Evolutionary conservation across 23 red algal genomes (phyloP).

Genomic region (Chondrus crispus): DNA sequence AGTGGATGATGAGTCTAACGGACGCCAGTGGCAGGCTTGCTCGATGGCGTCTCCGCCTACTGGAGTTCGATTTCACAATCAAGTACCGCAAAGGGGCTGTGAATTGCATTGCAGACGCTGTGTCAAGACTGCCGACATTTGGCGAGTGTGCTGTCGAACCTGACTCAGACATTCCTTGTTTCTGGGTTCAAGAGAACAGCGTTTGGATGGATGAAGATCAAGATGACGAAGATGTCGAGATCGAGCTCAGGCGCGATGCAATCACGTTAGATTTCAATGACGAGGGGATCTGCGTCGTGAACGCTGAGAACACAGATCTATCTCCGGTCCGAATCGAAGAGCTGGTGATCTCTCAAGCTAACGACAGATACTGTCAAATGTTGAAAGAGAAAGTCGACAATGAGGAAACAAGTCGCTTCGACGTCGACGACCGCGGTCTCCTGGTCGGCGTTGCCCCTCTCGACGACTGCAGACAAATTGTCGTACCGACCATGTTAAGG

Average conservation of each 20-base stretch:
- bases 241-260: too few species aligned
- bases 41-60: not conserved
- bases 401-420: too few species aligned
- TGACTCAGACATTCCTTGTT: not conserved
- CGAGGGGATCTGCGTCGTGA: too few species aligned
- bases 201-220: too few species aligned
- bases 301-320: too few species aligned
- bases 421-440: not conserved
- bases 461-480: not conserved
- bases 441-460: not conserved
- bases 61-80: not conserved
- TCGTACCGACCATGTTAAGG: not conserved
- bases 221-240: too few species aligned
- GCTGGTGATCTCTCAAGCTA: too few species aligned
- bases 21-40: not conserved
- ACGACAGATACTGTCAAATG: not conserved
- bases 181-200: not conserved
- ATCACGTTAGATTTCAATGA: too few species aligned
- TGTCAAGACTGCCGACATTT: not conserved
- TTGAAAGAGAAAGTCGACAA: too few species aligned
- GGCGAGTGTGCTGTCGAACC: not conserved
- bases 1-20: too few species aligned
- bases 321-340: too few species aligned
- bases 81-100: not conserved
- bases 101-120: not conserved